Base-by-base conservation (phyloP, 495 filamentous ascomycete genomes). In the Cercophora scortea region DNA sequence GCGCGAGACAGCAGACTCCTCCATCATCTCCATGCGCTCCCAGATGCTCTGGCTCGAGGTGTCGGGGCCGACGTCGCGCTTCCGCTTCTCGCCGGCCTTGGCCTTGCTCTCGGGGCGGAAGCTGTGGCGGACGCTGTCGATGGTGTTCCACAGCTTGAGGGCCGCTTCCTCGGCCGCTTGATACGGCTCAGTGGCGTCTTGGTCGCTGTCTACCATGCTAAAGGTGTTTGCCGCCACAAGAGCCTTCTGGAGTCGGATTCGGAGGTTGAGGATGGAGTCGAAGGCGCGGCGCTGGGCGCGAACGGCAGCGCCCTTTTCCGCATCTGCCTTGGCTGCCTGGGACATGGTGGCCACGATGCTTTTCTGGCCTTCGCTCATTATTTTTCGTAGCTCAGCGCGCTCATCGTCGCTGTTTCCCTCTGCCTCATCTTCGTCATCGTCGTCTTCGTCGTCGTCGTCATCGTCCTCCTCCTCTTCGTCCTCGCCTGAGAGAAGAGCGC, bases 201-300 rank as follows among this genome's bases (percentile, higher is more conserved):
- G 58, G 19, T 70, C 56, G 32, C 41, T 45, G 5, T 80, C 75
- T 17, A 74, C 51, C 0, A 71, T 59, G n/a, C 75, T 63, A 46
- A 95, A 78, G 6, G 90, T 84, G 61, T 96, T 95, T 15, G 84
- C 78, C 3, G 87, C 84, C 13, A 89, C 78, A 13, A 98, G 70
- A 5, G 87, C 87, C 65, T 96, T 96, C 60, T 98, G 93, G 8
- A 98, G 71, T 51, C 88, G 85, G 60, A 98, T 95, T 7, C 93
- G 83, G 17, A 86, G 78, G 67, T 93, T 90, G 16, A 98, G 78
- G 3, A 97, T 79, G 2, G 85, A 77, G 56, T 97, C 91, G 62
- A 96, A 97, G 10, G 83, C 84, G 47, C 81, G 82, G 49, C 89
- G 80, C 66, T 98, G 93, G 46, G 79, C 71, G 58, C 88, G 89